A percentile compares a stretch with the other conserved stretches of the same genome.
Conservation (phyloP, 2,329 filamentous ascomycete genomes). For the Cryphonectria japonica region DNA sequence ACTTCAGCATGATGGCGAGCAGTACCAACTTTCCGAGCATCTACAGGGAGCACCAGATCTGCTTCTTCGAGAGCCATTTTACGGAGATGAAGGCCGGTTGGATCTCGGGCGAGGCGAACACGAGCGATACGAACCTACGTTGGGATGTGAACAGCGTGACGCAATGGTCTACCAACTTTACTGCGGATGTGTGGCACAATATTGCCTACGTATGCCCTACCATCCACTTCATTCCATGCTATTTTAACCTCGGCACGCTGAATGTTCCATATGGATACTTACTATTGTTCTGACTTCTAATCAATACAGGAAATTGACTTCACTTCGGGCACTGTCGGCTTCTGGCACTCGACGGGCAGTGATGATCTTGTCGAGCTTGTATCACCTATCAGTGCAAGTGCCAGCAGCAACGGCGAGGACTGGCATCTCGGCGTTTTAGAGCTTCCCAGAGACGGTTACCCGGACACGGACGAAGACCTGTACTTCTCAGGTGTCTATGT, state of each 20-base stretch:
- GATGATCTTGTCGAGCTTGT: slow-evolving; percentile 61
- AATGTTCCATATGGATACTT: background rate
- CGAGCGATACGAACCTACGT: slow-evolving; percentile 58
- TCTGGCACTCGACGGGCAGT: slow-evolving; percentile 71
- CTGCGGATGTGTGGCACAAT: slow-evolving; percentile 72
- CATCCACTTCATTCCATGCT: slow-evolving; percentile 33
- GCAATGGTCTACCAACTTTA: slow-evolving; percentile 66
- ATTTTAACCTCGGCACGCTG: background rate
- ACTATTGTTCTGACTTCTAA: background rate
- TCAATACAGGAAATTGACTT: slow-evolving; percentile 54
- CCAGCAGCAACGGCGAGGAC: slow-evolving; percentile 68
- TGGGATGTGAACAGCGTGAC: slow-evolving; percentile 66
- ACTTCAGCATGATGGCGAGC: slow-evolving; percentile 68
- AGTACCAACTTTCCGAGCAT: slow-evolving; percentile 63
- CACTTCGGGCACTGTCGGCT: slow-evolving; percentile 60
- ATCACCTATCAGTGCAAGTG: slow-evolving; percentile 58
- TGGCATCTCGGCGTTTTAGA: slow-evolving; percentile 75
- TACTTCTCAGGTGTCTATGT: slow-evolving; percentile 75
- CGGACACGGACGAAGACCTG: slow-evolving; percentile 65
- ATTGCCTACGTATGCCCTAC: slow-evolving; percentile 65
- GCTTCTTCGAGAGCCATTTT: slow-evolving; percentile 71
- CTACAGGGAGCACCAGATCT: slow-evolving; percentile 68
- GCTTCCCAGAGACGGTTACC: slow-evolving; percentile 59
- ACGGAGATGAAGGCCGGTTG: slow-evolving; percentile 74
- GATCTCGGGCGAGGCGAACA: slow-evolving; percentile 52